Base-by-base conservation (phyloP, 192 early-diverging fungal species). In the Funneliformis mosseae region DNA sequence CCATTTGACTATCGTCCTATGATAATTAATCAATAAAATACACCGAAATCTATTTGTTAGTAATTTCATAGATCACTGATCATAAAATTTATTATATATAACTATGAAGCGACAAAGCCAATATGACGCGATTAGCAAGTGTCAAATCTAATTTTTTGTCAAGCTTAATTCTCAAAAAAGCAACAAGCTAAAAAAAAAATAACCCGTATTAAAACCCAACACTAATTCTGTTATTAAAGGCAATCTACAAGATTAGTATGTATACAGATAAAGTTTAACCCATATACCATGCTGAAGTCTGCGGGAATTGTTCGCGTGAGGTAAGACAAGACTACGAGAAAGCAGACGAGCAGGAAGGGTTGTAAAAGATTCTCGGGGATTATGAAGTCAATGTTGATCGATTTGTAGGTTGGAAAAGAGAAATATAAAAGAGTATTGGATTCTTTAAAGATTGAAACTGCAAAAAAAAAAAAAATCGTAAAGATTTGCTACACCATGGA, bases 1-100 rank as follows among this genome's bases (percentile, higher is more conserved):
- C 83, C 73, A 80, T 82, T 80, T 78, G 81, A 73, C 76, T 81
- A 46, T 83, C 83, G 76, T 71, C 78, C 78, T 80, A 71, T 38
- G 27, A 71, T 70, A 41, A 21, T 39, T n/a, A 69, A 66, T 55
- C 50, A 55, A 18, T 55, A 55, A 66, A 66, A 33, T 38, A 14
- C n/a, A 68, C 11, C 18, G 66, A 16, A 75, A 66, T 28, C 21
- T 45, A 78, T 70, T 70, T 28, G 73, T 74, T 55, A 74, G 77
- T 70, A 27, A 63, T 12, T 67, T 67, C 21, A 23, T 33, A 23
- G 43, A 72, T 43, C 38, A 43, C 11, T 18, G 42, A 11, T n/a
- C 16, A 23, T 72, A 33, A 28, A 64, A 27, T 45, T n/a, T 39
- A 23, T 23, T 33, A 46, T 72, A 41, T 33, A 41, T 11, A 23